Conservation (phyloP, 768 basidiomycete species). For the Boletus reticuloceps region DNA sequence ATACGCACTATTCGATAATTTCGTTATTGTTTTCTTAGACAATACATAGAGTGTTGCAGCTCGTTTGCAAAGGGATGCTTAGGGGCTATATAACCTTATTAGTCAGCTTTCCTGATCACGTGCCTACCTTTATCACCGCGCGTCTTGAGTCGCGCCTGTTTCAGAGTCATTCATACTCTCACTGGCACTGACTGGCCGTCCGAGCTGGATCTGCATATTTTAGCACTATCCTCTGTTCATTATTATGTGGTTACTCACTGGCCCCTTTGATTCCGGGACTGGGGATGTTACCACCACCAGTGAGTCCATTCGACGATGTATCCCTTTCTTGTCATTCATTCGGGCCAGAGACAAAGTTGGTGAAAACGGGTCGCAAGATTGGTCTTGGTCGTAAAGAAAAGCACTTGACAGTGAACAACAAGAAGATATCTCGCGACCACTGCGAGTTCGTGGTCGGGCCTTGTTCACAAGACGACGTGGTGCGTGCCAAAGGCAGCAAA, state of each 20-base stretch:
- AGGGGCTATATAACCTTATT: neutral
- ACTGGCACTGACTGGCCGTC: neutral
- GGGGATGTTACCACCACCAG: conserved; percentile 40
- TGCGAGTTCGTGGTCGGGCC: conserved; percentile 55
- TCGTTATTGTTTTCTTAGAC: neutral
- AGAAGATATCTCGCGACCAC: conserved; percentile 64
- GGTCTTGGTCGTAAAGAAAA: conserved; percentile 55
- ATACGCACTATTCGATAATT: conserved; percentile 14
- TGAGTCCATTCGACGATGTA: conserved; percentile 31
- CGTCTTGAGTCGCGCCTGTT: neutral
- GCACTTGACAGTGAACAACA: conserved; percentile 51
- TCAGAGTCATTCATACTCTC: neutral
- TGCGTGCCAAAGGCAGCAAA: conserved; percentile 33
- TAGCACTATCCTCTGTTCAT: neutral
- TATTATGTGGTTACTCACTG: conserved; percentile 53
- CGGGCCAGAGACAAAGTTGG: conserved; percentile 49
- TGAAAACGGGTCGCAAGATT: conserved; percentile 59
- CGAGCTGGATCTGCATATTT: neutral
- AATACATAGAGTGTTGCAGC: no score
- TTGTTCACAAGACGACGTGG: conserved; percentile 52
- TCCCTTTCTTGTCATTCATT: conserved; percentile 3
- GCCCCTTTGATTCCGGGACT: conserved; percentile 47
- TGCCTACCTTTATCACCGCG: conserved; percentile 2
- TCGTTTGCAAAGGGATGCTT: no score
- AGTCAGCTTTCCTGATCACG: conserved; percentile 4